Evolutionary conservation across 1,284 basidiomycete genomes (phyloP), one percentile per base, ranked within the genome.

Genomic region (Naganishia sp.): DNA sequence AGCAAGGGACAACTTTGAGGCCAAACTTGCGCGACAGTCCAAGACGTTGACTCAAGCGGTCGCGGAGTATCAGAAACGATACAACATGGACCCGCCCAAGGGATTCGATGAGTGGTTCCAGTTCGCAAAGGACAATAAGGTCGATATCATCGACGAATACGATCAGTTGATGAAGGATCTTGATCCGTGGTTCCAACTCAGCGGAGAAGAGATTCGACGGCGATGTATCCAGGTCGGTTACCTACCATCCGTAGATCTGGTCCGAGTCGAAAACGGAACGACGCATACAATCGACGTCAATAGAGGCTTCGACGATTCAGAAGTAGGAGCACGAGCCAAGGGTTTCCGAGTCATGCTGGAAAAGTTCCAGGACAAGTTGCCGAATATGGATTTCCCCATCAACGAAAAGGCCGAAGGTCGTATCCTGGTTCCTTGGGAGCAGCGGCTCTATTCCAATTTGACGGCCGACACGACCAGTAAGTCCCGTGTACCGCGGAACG

Each of bases 401-500:
- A 96, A 96, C 73, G 86, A 90, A 46, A 90, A 89, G 80, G 88
- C 92, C 0, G 94, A 97, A 80, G 91, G 92, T 15, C 88, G 94
- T 23, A 87, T 96, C 13, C 83, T 97, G 21, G 87, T 94, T 9
- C 89, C 91, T 53, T 94, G 90, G 92, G 92, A 90, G 75, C 86
- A 89, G 75, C 82, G 82, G 46, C 77, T 81, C 56, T 87, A 85
- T 72, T 85, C 88, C 7, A 92, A 92, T 73, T 76, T 87, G 56
- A 89, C 90, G 0, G 73, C 77, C 9, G 78, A 80, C 55, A 73
- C 76, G 28, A 72, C 72, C 7, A 76, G 80, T 82, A 66, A 75
- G 81, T 78, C 15, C n/a, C 25, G 23, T 39, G 63, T n/a, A 16
- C 25, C 13, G 45, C 21, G 36, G 4, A 39, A 7, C 7, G 36